Conservation (phyloP, 2,329 filamentous ascomycete genomes). For the Bipolaris sorokiniana region DNA sequence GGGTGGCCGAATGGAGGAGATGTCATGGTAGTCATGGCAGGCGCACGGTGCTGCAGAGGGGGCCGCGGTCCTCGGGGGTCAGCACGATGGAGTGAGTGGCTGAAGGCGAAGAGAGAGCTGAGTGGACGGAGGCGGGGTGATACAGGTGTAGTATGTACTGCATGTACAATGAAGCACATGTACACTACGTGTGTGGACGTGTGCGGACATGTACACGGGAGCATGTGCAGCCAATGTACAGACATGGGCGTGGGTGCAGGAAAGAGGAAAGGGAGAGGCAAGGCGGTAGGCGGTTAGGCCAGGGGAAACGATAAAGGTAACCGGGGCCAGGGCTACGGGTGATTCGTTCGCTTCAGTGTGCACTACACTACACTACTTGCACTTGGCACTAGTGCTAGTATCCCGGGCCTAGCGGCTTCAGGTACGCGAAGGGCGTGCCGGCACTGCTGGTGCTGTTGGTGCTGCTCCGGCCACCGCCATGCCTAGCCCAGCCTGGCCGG, state of each 20-base stretch:
- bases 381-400: no score
- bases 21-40: constrained; percentile 15
- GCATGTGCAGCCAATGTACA: constrained; percentile 1
- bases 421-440: constrained; percentile 24
- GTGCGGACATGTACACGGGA: background rate
- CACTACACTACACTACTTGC: background rate
- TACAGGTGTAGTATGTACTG: no score
- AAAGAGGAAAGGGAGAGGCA: constrained; percentile 23
- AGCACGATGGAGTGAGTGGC: no score
- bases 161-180: no score
- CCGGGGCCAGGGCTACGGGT: constrained; percentile 18
- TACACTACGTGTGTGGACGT: background rate
- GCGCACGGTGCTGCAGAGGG: constrained; percentile 15
- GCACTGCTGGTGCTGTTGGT: constrained; percentile 18
- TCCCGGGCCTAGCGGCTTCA: constrained; percentile 31
- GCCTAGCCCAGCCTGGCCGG: constrained; percentile 1
- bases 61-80: background rate
- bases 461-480: constrained; percentile 19
- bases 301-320: constrained; percentile 21
- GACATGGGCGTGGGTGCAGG: constrained; percentile 9
- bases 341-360: constrained; percentile 28
- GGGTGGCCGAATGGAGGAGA: background rate
- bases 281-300: constrained; percentile 29
- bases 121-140: no score
- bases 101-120: no score